Percentiles rank a stretch among this genome's conserved stretches.
Conservation (phyloP, 2,329 filamentous ascomycete species). For the Sporothrix variecibatus region DNA sequence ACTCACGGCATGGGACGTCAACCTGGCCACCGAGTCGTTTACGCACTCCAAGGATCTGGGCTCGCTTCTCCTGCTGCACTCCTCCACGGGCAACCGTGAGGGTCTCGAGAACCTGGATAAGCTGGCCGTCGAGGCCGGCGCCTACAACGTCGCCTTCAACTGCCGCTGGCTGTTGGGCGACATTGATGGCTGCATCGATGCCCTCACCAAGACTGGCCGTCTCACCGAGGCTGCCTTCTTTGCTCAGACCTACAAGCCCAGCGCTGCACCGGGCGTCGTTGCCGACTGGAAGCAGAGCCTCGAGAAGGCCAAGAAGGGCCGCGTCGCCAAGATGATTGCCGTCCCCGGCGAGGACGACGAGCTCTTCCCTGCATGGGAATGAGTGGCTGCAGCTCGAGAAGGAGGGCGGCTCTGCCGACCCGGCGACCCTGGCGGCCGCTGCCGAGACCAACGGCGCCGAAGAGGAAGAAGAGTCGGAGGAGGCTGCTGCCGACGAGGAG, state of each 20-base stretch:
- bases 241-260: slow-evolving; percentile 93
- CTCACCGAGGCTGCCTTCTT: slow-evolving; percentile 87
- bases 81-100: slow-evolving; percentile 75
- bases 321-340: slow-evolving; percentile 80
- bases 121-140: slow-evolving; percentile 73
- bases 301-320: slow-evolving; percentile 81
- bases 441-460: slow-evolving; percentile 6
- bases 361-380: slow-evolving; percentile 96
- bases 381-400: slow-evolving; percentile 81
- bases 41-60: slow-evolving; percentile 86
- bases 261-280: slow-evolving; percentile 66
- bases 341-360: slow-evolving; percentile 81
- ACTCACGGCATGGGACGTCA: slow-evolving; percentile 80
- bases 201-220: slow-evolving; percentile 77
- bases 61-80: slow-evolving; percentile 82
- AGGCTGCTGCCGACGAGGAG: background rate
- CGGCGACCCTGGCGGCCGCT: slow-evolving; percentile 1
- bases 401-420: slow-evolving; percentile 56
- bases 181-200: slow-evolving; percentile 75
- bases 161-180: slow-evolving; percentile 86
- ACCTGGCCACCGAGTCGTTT: slow-evolving; percentile 90
- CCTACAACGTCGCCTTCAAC: slow-evolving; percentile 92
- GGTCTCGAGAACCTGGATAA: slow-evolving; percentile 72
- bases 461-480: background rate
- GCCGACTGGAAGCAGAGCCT: slow-evolving; percentile 79